Evolutionary conservation across 805 yeast species (phyloP).

Genomic region (Millerago galiae): DNA sequence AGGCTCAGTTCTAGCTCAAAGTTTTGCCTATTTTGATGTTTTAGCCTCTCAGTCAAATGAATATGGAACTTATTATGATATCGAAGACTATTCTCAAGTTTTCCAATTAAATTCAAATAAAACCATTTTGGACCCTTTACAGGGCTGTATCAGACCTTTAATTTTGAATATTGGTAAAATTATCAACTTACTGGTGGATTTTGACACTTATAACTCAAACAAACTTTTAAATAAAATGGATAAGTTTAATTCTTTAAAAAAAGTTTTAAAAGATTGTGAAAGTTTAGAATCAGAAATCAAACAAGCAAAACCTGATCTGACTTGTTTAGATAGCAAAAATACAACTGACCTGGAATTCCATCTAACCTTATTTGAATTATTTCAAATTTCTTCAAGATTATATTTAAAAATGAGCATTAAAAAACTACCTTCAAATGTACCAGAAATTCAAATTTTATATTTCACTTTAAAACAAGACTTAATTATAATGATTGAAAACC

Average conservation of each 20-base stretch:
- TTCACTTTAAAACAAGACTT: conserved; percentile 43
- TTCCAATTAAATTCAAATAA: conserved; percentile 1
- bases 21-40: conserved; percentile 19
- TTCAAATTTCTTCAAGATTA: conserved; percentile 47
- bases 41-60: conserved; percentile 22
- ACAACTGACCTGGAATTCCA: conserved; percentile 45
- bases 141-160: conserved; percentile 23
- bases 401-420: conserved; percentile 48
- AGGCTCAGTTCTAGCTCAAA: conserved; percentile 20
- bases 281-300: conserved; percentile 38
- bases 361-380: conserved; percentile 52
- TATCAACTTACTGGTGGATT: conserved; percentile 17
- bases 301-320: conserved; percentile 39
- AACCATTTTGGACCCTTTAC: conserved; percentile 13
- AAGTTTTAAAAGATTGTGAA: conserved; percentile 18
- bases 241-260: conserved; percentile 12
- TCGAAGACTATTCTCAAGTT: conserved; percentile 15
- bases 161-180: conserved; percentile 21
- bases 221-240: conserved; percentile 13
- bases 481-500: conserved; percentile 39
- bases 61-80: conserved; percentile 24
- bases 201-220: conserved; percentile 9
- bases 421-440: conserved; percentile 42
- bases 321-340: conserved; percentile 25
- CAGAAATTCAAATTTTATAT: conserved; percentile 47